These are phyloP conservation scores for Talaromyces sp. DNA, from an alignment of 2,329 filamentous ascomycete genomes.

Conservation along the genomic window DNA sequence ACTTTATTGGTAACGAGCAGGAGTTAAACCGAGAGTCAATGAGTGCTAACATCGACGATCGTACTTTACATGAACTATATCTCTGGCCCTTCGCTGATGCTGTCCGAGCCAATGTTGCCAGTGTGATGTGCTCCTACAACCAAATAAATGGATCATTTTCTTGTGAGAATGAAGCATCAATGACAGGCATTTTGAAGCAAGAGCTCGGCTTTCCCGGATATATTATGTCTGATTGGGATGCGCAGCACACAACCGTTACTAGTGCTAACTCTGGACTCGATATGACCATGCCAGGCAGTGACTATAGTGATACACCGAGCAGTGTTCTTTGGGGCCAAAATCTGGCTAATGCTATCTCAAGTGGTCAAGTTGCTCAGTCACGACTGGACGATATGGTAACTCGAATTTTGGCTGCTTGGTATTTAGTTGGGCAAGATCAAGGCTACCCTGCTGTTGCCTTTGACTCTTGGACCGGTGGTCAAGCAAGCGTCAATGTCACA, in stretches of 20 bases:
- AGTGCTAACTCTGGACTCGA: constrained; percentile 46
- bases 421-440: constrained; percentile 69
- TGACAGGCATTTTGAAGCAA: constrained; percentile 44
- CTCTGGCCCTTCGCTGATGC: constrained; percentile 62
- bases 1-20: constrained; percentile 74
- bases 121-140: constrained; percentile 53
- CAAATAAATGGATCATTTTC: constrained; percentile 9
- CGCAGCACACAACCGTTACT: constrained; percentile 42
- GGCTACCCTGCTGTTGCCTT: constrained; percentile 50
- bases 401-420: constrained; percentile 84
- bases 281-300: constrained; percentile 43
- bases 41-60: constrained; percentile 61
- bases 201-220: constrained; percentile 52
- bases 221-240: constrained; percentile 45
- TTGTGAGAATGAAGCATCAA: constrained; percentile 1
- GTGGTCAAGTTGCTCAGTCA: constrained; percentile 75
- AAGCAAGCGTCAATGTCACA: constrained; percentile 59
- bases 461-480: constrained; percentile 39
- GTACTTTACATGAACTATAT: constrained; percentile 60
- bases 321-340: constrained; percentile 73
- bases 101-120: constrained; percentile 52
- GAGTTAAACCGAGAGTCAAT: constrained; percentile 66
- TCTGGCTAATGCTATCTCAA: constrained; percentile 72
- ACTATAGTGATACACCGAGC: constrained; percentile 59
- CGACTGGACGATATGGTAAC: constrained; percentile 87